Evolutionary conservation across 495 filamentous ascomycete species (phyloP).

Genomic region (Venustampulla echinocandica): DNA sequence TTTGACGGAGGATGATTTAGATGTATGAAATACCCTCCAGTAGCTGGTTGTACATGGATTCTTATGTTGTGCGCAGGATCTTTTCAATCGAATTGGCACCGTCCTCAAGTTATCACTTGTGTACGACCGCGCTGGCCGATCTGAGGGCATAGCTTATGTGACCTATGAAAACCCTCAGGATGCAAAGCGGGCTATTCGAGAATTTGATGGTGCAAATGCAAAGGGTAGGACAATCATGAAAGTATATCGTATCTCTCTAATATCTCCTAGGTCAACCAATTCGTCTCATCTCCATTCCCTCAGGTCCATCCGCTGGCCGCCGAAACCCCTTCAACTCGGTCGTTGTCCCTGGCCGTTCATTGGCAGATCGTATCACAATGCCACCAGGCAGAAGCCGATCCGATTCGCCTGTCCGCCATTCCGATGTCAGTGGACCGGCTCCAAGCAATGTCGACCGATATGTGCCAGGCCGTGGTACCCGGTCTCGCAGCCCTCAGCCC

Average conservation of each 20-base stretch:
- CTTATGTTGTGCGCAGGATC: slow-evolving; percentile 44
- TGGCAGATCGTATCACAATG: slow-evolving; percentile 68
- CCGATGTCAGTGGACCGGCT: slow-evolving; percentile 59
- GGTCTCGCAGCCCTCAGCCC: slow-evolving; percentile 40
- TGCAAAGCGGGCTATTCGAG: slow-evolving; percentile 63
- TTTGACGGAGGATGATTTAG: slow-evolving; percentile 74
- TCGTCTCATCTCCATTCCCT: slow-evolving; percentile 58
- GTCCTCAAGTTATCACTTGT: slow-evolving; percentile 60
- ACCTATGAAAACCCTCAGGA: slow-evolving; percentile 63
- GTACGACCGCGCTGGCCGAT: slow-evolving; percentile 88
- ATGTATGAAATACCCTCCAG: slow-evolving; percentile 41
- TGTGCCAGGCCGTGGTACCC: slow-evolving; percentile 51
- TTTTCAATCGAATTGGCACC: slow-evolving; percentile 72
- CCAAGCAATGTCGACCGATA: slow-evolving; percentile 78
- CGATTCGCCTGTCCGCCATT: slow-evolving; percentile 43
- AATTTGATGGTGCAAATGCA: slow-evolving; percentile 87
- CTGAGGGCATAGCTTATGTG: slow-evolving; percentile 76
- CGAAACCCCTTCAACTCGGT: slow-evolving; percentile 53
- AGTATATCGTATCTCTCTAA: background rate
- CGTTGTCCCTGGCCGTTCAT: slow-evolving; percentile 45
- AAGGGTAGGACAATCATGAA: slow-evolving; percentile 43
- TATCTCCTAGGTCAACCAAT: slow-evolving; percentile 62
- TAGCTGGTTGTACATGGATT: background rate
- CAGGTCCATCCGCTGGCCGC: slow-evolving; percentile 32
- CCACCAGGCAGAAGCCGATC: slow-evolving; percentile 42